A percentile compares a stretch with the other conserved stretches of the same genome.
phyloP scores from a whole-genome alignment of 805 yeast species.

The Kazachstania kunashirensis region DNA sequence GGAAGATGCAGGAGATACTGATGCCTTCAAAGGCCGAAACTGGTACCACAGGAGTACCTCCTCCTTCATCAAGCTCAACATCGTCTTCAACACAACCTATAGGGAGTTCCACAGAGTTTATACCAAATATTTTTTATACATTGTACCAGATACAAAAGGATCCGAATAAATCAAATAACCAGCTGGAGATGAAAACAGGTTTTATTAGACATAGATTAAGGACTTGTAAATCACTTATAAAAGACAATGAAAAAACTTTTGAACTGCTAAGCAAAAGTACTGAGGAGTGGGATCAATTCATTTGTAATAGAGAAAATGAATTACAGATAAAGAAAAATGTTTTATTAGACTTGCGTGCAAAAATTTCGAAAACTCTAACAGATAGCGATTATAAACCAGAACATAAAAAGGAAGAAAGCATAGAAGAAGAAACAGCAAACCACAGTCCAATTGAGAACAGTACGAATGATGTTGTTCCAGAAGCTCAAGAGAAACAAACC shows the following conservation, averaged over 20 bases:
- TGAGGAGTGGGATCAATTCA: conserved; percentile 24
- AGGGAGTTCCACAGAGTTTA: conserved; percentile 19
- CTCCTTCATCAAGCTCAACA: conserved; percentile 4
- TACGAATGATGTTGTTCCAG: neutral
- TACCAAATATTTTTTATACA: conserved; percentile 28
- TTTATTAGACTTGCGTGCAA: conserved; percentile 9
- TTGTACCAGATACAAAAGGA: conserved; percentile 26
- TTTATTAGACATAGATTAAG: conserved; percentile 26
- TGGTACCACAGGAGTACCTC: conserved; percentile 1
- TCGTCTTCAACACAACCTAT: neutral
- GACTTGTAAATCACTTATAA: conserved; percentile 21
- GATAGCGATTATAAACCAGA: neutral
- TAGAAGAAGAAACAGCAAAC: neutral
- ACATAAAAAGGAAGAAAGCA: too few relatives aligned
- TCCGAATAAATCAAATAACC: conserved; percentile 25
- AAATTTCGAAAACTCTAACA: conserved; percentile 3
- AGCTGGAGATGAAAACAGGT: conserved; percentile 25
- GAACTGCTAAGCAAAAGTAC: conserved; percentile 20
- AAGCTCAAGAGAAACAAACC: neutral
- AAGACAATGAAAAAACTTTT: conserved; percentile 23
- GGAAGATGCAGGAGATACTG: conserved; percentile 4
- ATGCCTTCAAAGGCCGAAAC: conserved; percentile 4
- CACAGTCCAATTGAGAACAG: neutral
- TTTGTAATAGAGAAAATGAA: conserved; percentile 18
- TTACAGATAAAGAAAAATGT: conserved; percentile 18